Evolutionary conservation across 2,329 filamentous ascomycete species (phyloP).

Genomic region (Pleoardoris graminearum): DNA sequence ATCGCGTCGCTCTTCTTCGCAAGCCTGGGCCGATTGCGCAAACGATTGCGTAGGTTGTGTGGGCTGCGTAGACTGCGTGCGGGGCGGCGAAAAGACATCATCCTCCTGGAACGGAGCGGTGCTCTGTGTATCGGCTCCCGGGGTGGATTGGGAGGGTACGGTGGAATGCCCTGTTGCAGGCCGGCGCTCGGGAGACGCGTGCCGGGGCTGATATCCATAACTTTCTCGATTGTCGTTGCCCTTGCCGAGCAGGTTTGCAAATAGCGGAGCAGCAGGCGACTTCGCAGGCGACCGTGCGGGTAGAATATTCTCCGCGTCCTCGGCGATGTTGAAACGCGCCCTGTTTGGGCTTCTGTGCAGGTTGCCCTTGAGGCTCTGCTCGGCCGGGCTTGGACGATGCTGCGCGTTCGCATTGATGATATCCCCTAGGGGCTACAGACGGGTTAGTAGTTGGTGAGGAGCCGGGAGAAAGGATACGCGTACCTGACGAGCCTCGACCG

Average conservation of each 20-base stretch:
- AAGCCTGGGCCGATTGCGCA: slow-evolving; percentile 23
- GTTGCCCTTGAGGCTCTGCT: slow-evolving; percentile 54
- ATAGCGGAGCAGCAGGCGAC: slow-evolving; percentile 35
- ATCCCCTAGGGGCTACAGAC: slow-evolving; percentile 52
- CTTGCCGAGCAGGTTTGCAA: slow-evolving; percentile 28
- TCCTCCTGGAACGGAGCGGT: slow-evolving; percentile 31
- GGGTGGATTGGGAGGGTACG: slow-evolving; percentile 16
- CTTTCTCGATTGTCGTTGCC: slow-evolving; percentile 35
- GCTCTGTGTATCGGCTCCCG: slow-evolving; percentile 33
- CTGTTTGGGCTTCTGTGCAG: slow-evolving; percentile 60
- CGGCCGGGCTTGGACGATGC: slow-evolving; percentile 56
- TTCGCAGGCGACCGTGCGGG: slow-evolving; percentile 30
- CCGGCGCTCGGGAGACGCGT: slow-evolving; percentile 40
- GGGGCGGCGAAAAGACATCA: slow-evolving; percentile 37
- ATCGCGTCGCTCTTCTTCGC: slow-evolving; percentile 35
- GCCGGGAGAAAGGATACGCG: slow-evolving; percentile 52
- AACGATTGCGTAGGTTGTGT: slow-evolving; percentile 37
- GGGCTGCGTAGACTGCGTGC: slow-evolving; percentile 39
- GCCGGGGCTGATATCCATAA: slow-evolving; percentile 39
- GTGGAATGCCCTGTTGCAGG: slow-evolving; percentile 37
- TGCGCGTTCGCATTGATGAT: slow-evolving; percentile 52
- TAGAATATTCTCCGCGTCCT: slow-evolving; percentile 52
- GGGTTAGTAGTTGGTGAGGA: slow-evolving; percentile 25
- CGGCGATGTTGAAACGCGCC: slow-evolving; percentile 63
- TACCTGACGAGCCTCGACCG: slow-evolving; percentile 65